Conservation (phyloP, 306 rosid genomes). For the Quercus mongolica region DNA sequence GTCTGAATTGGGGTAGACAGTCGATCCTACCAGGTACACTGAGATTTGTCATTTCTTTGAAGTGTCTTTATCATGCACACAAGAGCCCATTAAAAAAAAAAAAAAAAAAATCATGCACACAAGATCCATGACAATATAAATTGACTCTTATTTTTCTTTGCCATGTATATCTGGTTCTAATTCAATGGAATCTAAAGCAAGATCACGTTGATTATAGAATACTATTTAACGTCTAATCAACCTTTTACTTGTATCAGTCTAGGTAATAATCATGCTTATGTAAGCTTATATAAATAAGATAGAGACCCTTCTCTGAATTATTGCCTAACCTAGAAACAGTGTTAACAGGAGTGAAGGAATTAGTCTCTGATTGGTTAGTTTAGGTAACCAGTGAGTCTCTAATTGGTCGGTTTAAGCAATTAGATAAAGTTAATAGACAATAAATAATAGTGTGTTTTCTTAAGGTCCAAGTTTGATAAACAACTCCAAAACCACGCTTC, state of each 20-base stretch:
- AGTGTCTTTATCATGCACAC: constrained; percentile 3
- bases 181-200: constrained; percentile 12
- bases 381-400: constrained; percentile 24
- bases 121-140: neutral
- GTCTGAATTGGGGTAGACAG: neutral
- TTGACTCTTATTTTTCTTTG: neutral
- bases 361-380: constrained; percentile 21
- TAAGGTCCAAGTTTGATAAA: constrained; percentile 65
- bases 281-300: constrained; percentile 5
- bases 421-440: neutral
- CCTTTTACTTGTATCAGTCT: neutral
- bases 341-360: constrained; percentile 7
- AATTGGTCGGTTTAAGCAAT: constrained; percentile 32
- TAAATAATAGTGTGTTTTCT: constrained; percentile 20
- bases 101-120: neutral
- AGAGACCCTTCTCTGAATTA: neutral
- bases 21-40: neutral
- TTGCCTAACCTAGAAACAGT: constrained; percentile 5
- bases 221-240: constrained; percentile 12
- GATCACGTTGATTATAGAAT: constrained; percentile 3
- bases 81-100: neutral
- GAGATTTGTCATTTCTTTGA: neutral
- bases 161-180: neutral
- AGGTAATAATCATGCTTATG: constrained; percentile 20
- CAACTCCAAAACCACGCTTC: constrained; percentile 36